Conservation (phyloP, 2,329 filamentous ascomycete species). For the Akanthomyces muscarius region DNA sequence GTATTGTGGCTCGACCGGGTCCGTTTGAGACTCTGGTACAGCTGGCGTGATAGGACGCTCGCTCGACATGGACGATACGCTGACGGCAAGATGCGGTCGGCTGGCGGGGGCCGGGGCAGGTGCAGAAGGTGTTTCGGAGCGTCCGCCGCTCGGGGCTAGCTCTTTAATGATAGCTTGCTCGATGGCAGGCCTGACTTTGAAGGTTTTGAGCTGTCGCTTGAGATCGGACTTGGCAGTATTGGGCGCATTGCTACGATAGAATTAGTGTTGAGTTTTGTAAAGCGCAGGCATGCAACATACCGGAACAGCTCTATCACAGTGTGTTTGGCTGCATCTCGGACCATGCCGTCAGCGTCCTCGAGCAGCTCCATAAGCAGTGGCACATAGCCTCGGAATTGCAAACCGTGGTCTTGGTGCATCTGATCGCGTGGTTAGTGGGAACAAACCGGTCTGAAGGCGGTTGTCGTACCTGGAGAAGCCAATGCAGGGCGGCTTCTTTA, state of each 20-base stretch:
- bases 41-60: constrained; percentile 59
- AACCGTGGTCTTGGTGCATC: constrained; percentile 76
- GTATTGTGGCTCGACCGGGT: constrained; percentile 74
- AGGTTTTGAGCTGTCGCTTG: constrained; percentile 77
- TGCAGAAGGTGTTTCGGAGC: constrained; percentile 39
- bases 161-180: constrained; percentile 75
- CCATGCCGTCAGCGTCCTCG: constrained; percentile 84
- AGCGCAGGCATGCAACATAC: constrained; percentile 39
- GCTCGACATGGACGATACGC: constrained; percentile 39
- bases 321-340: constrained; percentile 77
- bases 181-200: constrained; percentile 83
- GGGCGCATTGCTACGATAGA: constrained; percentile 60
- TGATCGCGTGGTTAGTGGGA: constrained; percentile 29
- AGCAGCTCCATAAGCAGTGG: constrained; percentile 78
- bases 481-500: constrained; percentile 80
- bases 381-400: constrained; percentile 81
- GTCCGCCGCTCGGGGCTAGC: constrained; percentile 52
- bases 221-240: constrained; percentile 82
- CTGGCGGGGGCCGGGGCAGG: constrained; percentile 35
- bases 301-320: constrained; percentile 84
- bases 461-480: constrained; percentile 67
- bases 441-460: not conserved
- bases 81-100: constrained; percentile 42
- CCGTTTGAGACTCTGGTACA: constrained; percentile 56
- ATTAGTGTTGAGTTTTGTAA: constrained; percentile 14